phyloP scores from a whole-genome alignment of 2,329 filamentous ascomycete genomes.

The Fusarium stilboides region DNA sequence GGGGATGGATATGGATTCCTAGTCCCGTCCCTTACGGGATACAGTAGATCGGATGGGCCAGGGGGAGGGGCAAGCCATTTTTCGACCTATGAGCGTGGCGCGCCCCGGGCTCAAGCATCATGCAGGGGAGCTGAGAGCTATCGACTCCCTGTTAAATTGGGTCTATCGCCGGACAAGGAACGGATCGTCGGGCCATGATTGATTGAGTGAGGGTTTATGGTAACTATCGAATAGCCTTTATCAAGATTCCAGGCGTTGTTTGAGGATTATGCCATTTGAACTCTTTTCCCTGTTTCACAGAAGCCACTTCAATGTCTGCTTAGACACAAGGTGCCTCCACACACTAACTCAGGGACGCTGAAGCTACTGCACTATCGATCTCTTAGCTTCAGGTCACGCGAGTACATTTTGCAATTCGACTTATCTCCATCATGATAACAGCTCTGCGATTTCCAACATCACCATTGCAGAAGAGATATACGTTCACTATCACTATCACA shows the following conservation, averaged over 20 bases:
- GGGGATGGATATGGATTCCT: conserved; percentile 18
- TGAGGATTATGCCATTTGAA: too few relatives aligned
- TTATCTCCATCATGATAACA: too few relatives aligned
- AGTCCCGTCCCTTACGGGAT: neutral
- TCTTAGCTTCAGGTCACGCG: conserved; percentile 10
- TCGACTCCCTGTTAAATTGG: conserved; percentile 13
- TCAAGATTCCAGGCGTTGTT: neutral
- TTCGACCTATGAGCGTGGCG: conserved; percentile 14
- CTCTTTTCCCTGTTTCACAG: neutral
- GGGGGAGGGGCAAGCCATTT: conserved; percentile 18
- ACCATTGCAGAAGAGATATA: too few relatives aligned
- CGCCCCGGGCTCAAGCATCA: conserved; percentile 5
- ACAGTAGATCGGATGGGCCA: conserved; percentile 21
- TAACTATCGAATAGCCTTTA: too few relatives aligned
- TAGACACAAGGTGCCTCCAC: neutral
- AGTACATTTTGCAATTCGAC: neutral
- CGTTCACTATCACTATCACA: neutral
- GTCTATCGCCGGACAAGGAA: conserved; percentile 6
- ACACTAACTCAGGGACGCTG: too few relatives aligned
- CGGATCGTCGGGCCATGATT: conserved; percentile 16
- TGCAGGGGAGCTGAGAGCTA: conserved; percentile 32
- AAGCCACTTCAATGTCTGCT: neutral
- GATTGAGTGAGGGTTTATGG: neutral
- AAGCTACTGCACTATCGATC: neutral
- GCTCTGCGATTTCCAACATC: too few relatives aligned